phyloP scores from a whole-genome alignment of 805 yeast genomes.

The Yarrowia alimentaria region DNA sequence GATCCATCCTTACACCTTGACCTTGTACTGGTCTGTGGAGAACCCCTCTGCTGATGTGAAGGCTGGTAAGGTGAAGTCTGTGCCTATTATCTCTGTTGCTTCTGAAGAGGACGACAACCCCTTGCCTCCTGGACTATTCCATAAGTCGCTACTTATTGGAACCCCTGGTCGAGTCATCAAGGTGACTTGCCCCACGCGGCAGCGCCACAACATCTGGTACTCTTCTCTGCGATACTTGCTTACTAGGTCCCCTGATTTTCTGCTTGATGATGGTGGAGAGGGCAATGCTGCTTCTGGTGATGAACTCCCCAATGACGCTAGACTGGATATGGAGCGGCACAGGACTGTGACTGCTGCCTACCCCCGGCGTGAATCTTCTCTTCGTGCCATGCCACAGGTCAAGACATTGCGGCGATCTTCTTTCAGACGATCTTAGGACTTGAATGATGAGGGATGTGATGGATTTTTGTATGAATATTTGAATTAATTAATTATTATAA shows the following conservation, averaged over 20 bases:
- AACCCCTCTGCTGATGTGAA: constrained; percentile 73
- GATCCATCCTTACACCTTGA: constrained; percentile 92
- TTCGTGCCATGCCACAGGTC: constrained; percentile 14
- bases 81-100: constrained; percentile 75
- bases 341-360: constrained; percentile 16
- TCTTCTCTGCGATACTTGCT: constrained; percentile 75
- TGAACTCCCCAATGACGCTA: constrained; percentile 26
- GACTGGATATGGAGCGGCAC: constrained; percentile 19
- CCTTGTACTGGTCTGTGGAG: constrained; percentile 82
- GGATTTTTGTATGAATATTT: too few relatives aligned
- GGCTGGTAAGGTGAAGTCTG: constrained; percentile 67
- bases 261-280: constrained; percentile 34
- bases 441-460: background rate
- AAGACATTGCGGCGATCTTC: constrained; percentile 12
- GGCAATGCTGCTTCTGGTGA: constrained; percentile 30
- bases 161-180: constrained; percentile 66
- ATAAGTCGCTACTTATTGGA: constrained; percentile 75
- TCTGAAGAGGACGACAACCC: constrained; percentile 83
- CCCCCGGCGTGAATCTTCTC: background rate
- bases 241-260: constrained; percentile 41
- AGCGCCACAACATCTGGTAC: constrained; percentile 88
- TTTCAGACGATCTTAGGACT: background rate
- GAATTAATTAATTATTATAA: too few relatives aligned
- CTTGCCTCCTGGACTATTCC: constrained; percentile 81
- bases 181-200: constrained; percentile 83